Base-by-base conservation (phyloP, 225 moss, liverwort and hornwort genomes). In the Asterella californica region DNA sequence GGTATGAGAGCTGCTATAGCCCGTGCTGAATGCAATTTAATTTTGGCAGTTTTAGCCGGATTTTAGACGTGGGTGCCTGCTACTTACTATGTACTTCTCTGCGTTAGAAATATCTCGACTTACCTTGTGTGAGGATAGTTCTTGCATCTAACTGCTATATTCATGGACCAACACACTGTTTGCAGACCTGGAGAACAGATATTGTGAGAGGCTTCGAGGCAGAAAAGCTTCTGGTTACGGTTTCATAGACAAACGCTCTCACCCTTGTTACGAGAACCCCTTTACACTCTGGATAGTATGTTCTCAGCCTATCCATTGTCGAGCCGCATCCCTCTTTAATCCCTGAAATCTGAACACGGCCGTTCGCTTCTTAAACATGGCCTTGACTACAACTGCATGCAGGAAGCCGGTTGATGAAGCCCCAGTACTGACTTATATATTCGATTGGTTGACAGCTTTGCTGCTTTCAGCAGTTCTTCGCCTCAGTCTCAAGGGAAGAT, bases 391-490 rank as follows among this genome's bases (percentile, higher is more conserved):
- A 47, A 46, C 9, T n/a, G n/a, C n/a, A n/a, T 10, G n/a, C n/a
- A 24, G 48, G 48, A 71, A 45, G 71, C 14, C 34, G 24, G 66
- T 30, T 66, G 34, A 32, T 14, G 30, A 24, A 61, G 25, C 60
- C 9, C 4, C 3, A 34, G 37, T 9, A 71, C 46, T 74, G 29
- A 52, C 12, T 30, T 7, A 52, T 19, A 15, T 0, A 34, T 37
- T 38, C n/a, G 8, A 18, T 76, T 63, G 61, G 11, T 25, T 63
- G 38, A 45, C 91, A 94, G 94, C 87, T 87, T 48, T 91, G 94
- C 82, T 92, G 94, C 79, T 92, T 93, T 69, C 84, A 90, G 72
- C 96, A 97, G 80, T 97, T 97, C 79, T 82, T 88, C 25, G 87
- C 79, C 66, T 90, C 91, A 0, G 91, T 97, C 0, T 85, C 85